phyloP scores from a whole-genome alignment of 2,329 filamentous ascomycete genomes.

The Botrytis aclada region DNA sequence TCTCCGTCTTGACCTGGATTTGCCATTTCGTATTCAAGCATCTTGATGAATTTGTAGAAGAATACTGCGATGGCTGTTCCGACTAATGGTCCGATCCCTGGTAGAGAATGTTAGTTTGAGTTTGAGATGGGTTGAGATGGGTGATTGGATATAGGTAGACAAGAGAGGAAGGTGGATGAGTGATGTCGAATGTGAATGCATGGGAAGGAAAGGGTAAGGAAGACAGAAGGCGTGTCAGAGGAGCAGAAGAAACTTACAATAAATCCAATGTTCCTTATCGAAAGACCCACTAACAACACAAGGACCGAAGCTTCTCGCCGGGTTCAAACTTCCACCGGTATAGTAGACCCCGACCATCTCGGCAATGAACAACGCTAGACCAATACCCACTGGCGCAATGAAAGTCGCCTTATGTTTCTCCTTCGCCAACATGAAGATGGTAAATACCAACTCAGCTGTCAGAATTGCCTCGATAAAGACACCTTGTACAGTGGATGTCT shows the following conservation, averaged over 20 bases:
- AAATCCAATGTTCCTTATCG: slow-evolving; percentile 48
- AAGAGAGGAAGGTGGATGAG: neutral
- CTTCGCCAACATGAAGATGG: slow-evolving; percentile 50
- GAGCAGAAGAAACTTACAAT: slow-evolving; percentile 30
- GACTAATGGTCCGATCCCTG: slow-evolving; percentile 49
- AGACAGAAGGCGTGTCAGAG: neutral
- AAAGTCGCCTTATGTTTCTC: slow-evolving; percentile 49
- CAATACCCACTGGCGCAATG: slow-evolving; percentile 48
- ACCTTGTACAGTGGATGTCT: slow-evolving; percentile 43
- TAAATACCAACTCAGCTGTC: slow-evolving; percentile 47
- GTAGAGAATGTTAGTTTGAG: neutral
- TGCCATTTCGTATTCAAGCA: slow-evolving; percentile 50
- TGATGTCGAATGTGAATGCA: neutral
- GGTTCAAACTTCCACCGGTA: slow-evolving; percentile 49
- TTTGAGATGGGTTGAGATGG: neutral
- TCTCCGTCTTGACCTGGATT: slow-evolving; percentile 36
- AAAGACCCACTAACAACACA: slow-evolving; percentile 45
- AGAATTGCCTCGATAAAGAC: slow-evolving; percentile 51
- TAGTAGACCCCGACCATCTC: slow-evolving; percentile 48
- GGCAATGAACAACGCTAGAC: slow-evolving; percentile 46
- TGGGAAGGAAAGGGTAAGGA: neutral
- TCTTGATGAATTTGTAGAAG: slow-evolving; percentile 50
- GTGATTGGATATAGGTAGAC: too few species aligned
- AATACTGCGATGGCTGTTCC: slow-evolving; percentile 48
- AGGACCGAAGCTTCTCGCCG: slow-evolving; percentile 47